Evolutionary conservation across 106 monocot species (phyloP).

Genomic region (Phalaenopsis aphrodite): DNA sequence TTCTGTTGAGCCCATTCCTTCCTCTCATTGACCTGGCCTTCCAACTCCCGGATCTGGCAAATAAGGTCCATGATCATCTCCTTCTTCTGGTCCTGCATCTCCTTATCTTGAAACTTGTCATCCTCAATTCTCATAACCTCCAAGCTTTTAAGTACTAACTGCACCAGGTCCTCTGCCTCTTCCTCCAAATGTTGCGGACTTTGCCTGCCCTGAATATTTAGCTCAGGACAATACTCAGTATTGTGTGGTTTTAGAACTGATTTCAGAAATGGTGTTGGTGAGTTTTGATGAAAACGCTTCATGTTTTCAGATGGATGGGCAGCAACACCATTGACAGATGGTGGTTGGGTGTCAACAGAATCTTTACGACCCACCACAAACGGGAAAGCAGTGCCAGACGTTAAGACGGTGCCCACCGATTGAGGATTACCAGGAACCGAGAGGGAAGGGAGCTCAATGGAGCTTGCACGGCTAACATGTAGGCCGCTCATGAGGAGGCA

Average conservation of each 20-base stretch:
- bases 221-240: slow-evolving; percentile 4
- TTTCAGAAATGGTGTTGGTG: background rate
- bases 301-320: background rate
- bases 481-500: slow-evolving; percentile 82
- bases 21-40: slow-evolving; percentile 64
- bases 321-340: background rate
- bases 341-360: background rate
- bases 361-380: background rate
- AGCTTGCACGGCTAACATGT: slow-evolving; percentile 39
- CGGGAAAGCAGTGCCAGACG: background rate
- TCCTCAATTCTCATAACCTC: slow-evolving; percentile 37
- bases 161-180: slow-evolving; percentile 30
- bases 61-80: slow-evolving; percentile 53
- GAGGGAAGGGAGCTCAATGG: slow-evolving; percentile 40
- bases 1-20: slow-evolving; percentile 91
- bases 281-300: background rate
- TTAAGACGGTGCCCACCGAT: background rate
- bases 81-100: slow-evolving; percentile 33
- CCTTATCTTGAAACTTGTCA: slow-evolving; percentile 23
- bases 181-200: background rate
- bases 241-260: background rate
- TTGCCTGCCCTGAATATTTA: slow-evolving; percentile 4
- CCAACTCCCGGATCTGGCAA: slow-evolving; percentile 51
- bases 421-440: background rate
- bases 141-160: slow-evolving; percentile 36